Conservation (phyloP, 306 rosid genomes). For the Abrus pulchellus region DNA sequence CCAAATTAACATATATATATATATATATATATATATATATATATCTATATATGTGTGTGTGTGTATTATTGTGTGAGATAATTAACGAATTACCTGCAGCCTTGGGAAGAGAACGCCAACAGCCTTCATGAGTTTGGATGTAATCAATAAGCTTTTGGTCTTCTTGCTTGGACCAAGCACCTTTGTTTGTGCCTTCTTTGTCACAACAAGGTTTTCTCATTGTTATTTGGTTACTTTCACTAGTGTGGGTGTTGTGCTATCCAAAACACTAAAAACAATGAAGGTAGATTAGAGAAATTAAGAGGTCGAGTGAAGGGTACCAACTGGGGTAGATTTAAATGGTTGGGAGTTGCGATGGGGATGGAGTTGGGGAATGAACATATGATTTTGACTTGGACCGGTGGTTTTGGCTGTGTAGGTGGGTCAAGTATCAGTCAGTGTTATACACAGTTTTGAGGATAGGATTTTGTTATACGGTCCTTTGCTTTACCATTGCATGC, state of each 20-base stretch:
- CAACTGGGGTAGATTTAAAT: slow-evolving; percentile 46
- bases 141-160: slow-evolving; percentile 76
- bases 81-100: slow-evolving; percentile 70
- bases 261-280: slow-evolving; percentile 18
- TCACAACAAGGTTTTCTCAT: slow-evolving; percentile 82
- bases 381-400: slow-evolving; percentile 64
- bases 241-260: not conserved
- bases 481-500: not conserved
- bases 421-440: slow-evolving; percentile 32
- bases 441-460: not conserved
- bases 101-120: slow-evolving; percentile 77
- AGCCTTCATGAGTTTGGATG: slow-evolving; percentile 69
- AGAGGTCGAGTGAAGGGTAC: not conserved
- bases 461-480: not conserved
- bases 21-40: too few species aligned
- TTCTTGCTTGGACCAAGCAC: slow-evolving; percentile 82
- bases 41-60: too few species aligned
- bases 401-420: slow-evolving; percentile 64
- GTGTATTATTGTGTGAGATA: too few species aligned
- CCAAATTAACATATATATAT: too few species aligned
- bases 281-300: not conserved
- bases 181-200: slow-evolving; percentile 69
- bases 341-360: not conserved
- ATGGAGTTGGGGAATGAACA: not conserved
- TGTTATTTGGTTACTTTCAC: not conserved